These are phyloP conservation scores for Exidia glandulosa DNA, from an alignment of 768 basidiomycete species.

Conservation along the genomic window DNA sequence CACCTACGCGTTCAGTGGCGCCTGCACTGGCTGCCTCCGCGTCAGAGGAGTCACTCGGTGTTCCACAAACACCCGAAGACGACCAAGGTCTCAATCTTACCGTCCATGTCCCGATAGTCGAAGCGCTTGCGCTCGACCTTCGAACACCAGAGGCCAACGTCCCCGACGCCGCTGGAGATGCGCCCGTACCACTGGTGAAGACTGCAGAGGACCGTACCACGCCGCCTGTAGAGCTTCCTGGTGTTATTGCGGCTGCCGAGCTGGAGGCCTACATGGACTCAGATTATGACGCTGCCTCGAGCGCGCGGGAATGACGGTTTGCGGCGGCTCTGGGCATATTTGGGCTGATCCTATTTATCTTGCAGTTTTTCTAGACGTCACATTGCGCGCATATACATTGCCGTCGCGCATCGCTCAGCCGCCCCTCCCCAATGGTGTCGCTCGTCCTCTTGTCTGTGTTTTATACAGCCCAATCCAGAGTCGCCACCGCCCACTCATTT, in stretches of 20 bases:
- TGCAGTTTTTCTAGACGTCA: neutral
- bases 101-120: neutral
- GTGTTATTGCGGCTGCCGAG: neutral
- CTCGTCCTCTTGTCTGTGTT: no score
- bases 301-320: neutral
- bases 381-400: no score
- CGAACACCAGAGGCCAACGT: neutral
- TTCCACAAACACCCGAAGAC: neutral
- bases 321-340: neutral
- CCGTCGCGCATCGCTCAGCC: no score
- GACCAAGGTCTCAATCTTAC: neutral
- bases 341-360: neutral
- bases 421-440: no score
- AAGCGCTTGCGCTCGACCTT: neutral
- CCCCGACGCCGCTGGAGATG: neutral
- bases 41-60: neutral
- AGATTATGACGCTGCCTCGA: neutral
- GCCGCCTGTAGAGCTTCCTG: neutral
- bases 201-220: neutral
- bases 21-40: neutral
- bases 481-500: no score
- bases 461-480: no score
- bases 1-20: neutral
- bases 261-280: neutral
- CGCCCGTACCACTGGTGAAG: neutral